Percentiles rank a stretch among this genome's conserved stretches.
These are phyloP conservation scores for Clonostachys rhizophaga DNA, from an alignment of 2,329 filamentous ascomycete species.

Conservation along the genomic window DNA sequence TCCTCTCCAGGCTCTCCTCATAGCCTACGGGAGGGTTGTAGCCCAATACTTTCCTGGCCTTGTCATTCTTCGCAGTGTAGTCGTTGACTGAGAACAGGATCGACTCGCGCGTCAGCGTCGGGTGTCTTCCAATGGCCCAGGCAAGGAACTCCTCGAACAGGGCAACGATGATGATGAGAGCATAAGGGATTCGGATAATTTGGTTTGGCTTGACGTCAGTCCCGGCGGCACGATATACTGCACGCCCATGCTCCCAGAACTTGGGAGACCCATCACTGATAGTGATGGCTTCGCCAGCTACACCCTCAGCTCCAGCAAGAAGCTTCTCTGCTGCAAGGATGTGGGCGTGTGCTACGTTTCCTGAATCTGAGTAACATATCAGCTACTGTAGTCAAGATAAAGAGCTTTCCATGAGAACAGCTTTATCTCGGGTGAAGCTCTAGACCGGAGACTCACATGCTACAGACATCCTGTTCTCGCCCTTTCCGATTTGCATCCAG, in stretches of 20 bases:
- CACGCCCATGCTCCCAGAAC: conserved; percentile 83
- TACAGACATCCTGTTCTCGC: too few relatives aligned
- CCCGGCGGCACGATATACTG: conserved; percentile 66
- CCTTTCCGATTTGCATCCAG: conserved; percentile 68
- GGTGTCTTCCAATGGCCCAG: conserved; percentile 46
- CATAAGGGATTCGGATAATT: conserved; percentile 38
- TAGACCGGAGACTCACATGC: too few relatives aligned
- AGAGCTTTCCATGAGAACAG: too few relatives aligned
- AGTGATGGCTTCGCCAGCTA: conserved; percentile 85
- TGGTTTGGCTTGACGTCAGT: conserved; percentile 39
- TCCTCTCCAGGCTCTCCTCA: too few relatives aligned
- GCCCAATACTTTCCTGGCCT: conserved; percentile 66
- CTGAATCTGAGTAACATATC: conserved; percentile 61
- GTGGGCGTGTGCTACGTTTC: conserved; percentile 70
- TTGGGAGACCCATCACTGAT: conserved; percentile 86
- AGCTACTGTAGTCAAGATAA: conserved; percentile 47
- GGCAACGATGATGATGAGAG: conserved; percentile 1
- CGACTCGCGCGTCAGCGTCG: conserved; percentile 74
- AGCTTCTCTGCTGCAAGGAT: conserved; percentile 74
- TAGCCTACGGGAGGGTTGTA: conserved; percentile 46
- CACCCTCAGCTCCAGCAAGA: conserved; percentile 59
- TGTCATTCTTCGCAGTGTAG: conserved; percentile 50
- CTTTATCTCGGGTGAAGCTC: too few relatives aligned
- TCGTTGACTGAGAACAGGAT: conserved; percentile 31
- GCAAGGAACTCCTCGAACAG: conserved; percentile 50